Evolutionary conservation across 176 grass and related monocot genomes (phyloP).

Genomic region (Oryza officinalis): DNA sequence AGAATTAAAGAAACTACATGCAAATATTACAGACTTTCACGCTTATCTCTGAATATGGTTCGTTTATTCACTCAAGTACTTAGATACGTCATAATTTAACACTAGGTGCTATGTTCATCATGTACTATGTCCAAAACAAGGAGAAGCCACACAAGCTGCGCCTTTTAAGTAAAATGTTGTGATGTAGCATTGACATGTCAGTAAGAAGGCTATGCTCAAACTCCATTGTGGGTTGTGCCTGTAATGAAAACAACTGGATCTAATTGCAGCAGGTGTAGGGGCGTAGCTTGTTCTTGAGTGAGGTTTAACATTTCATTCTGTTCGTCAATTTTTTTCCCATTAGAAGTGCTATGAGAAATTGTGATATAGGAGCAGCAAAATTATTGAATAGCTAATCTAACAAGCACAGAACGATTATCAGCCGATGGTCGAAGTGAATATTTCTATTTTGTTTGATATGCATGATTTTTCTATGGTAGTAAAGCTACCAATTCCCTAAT

Average conservation of each 20-base stretch:
- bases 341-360: background rate
- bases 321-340: background rate
- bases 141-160: background rate
- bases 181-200: slow-evolving; percentile 11
- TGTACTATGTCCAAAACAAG: background rate
- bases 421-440: background rate
- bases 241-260: background rate
- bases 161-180: background rate
- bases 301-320: background rate
- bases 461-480: slow-evolving; percentile 7
- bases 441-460: background rate
- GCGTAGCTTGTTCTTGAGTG: background rate
- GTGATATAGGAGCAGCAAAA: background rate
- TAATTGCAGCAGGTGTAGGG: background rate
- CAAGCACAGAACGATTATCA: slow-evolving; percentile 9
- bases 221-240: background rate
- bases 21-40: background rate
- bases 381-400: background rate
- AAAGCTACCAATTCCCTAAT: background rate
- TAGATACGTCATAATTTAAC: background rate
- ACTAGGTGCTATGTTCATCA: background rate
- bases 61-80: background rate
- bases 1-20: background rate
- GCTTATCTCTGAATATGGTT: background rate
- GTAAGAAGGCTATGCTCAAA: background rate